Evolutionary conservation across 2,329 filamentous ascomycete species (phyloP).

Genomic region (Pseudomassariella vexata): DNA sequence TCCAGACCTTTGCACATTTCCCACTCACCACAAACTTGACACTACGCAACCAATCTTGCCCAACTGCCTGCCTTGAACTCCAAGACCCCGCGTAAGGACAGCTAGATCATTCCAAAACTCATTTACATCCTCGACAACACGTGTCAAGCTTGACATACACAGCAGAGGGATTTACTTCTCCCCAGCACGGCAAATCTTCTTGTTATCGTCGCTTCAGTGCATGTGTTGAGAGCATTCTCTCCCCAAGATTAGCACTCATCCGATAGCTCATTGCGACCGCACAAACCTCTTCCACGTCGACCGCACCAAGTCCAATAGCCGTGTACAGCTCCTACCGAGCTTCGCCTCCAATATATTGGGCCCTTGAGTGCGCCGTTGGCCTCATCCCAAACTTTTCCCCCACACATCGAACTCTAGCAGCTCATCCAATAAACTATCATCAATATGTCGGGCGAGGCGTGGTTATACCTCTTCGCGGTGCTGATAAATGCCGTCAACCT

Average conservation of each 20-base stretch:
- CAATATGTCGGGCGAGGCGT: conserved; percentile 92
- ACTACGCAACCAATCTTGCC: conserved; percentile 8
- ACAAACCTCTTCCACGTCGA: not conserved
- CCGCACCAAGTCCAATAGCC: not conserved
- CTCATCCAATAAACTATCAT: conserved; percentile 10
- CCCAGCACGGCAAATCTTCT: not conserved
- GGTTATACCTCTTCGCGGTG: conserved; percentile 96
- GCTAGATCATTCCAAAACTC: conserved; percentile 1
- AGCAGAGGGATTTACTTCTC: not conserved
- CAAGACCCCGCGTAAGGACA: not conserved
- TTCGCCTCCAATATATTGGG: not conserved
- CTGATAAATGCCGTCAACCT: conserved; percentile 99
- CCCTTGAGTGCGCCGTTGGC: not conserved
- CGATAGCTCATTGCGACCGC: conserved; percentile 2
- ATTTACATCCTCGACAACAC: not conserved
- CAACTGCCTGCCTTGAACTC: not conserved
- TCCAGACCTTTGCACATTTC: conserved; percentile 11
- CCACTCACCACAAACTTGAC: conserved; percentile 1
- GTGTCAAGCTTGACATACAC: not conserved
- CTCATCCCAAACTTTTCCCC: not conserved
- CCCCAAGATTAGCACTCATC: no score
- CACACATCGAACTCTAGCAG: not conserved
- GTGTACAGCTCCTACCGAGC: not conserved
- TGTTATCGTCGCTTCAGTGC: no score
- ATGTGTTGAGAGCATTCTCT: no score